Conservation (phyloP, 805 yeast species). For the Suhomyces canberraensis region DNA sequence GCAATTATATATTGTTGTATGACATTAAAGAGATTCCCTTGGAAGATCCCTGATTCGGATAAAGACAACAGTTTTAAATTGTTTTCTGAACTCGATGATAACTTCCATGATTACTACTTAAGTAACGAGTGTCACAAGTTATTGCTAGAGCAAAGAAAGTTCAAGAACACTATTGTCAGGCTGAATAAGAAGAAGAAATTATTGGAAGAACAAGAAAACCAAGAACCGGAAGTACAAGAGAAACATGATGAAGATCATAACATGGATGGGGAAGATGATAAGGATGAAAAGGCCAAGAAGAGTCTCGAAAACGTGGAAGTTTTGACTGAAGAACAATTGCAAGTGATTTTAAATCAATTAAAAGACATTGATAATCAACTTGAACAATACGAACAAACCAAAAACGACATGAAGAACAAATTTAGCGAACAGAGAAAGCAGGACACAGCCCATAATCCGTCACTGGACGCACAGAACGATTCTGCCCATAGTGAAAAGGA, state of each 20-base stretch:
- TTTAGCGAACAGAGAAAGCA: constrained; percentile 20
- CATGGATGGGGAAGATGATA: constrained; percentile 4
- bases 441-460: neutral
- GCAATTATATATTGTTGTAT: constrained; percentile 85
- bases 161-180: constrained; percentile 43
- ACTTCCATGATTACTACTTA: constrained; percentile 69
- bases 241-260: constrained; percentile 8
- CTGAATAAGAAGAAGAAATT: constrained; percentile 42
- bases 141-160: constrained; percentile 56
- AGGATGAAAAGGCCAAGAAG: constrained; percentile 15
- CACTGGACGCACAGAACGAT: neutral
- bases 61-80: constrained; percentile 67
- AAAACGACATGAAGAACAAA: constrained; percentile 32
- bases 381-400: constrained; percentile 35
- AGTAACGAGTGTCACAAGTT: constrained; percentile 72
- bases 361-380: constrained; percentile 35
- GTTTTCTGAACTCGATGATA: constrained; percentile 65
- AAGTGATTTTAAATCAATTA: constrained; percentile 31
- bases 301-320: constrained; percentile 22
- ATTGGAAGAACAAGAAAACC: constrained; percentile 6
- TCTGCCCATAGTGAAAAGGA: constrained; percentile 10
- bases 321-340: constrained; percentile 29
- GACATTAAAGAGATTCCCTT: constrained; percentile 81
- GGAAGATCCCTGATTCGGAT: constrained; percentile 70
- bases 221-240: constrained; percentile 7